Percentiles rank a stretch among this genome's conserved stretches.
phyloP scores from a whole-genome alignment of 2,329 filamentous ascomycete genomes.

The Cordyceps militaris region DNA sequence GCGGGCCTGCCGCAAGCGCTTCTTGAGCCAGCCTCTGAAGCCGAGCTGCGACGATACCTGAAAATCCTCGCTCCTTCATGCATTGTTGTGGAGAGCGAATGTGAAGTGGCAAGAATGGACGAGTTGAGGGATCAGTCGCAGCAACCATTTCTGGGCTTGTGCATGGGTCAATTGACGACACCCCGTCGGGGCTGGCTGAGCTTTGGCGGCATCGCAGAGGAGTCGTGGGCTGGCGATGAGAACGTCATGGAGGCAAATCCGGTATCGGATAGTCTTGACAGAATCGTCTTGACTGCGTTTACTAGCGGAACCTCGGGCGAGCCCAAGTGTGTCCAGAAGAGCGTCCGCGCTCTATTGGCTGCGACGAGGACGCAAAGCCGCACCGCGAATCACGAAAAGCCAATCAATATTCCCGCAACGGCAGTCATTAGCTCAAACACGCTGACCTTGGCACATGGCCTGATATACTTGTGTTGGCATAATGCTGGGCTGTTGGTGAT shows the following conservation, averaged over 20 bases:
- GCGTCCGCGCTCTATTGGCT: background rate
- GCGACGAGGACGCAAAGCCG: background rate
- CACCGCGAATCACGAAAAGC: too few species aligned
- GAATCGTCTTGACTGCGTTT: background rate
- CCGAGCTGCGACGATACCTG: background rate
- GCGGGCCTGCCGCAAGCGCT: background rate
- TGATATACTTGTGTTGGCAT: background rate
- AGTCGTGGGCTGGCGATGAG: background rate
- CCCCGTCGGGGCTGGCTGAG: background rate
- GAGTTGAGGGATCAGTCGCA: background rate
- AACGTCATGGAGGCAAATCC: background rate
- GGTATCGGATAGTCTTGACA: background rate
- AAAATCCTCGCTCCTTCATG: background rate
- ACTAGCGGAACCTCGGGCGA: background rate
- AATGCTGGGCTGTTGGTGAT: background rate
- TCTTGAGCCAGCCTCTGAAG: background rate
- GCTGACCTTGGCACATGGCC: background rate
- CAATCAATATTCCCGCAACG: too few species aligned
- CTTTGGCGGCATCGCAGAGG: background rate
- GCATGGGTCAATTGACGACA: background rate
- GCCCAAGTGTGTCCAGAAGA: background rate
- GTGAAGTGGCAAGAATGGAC: background rate
- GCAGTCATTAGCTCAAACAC: background rate
- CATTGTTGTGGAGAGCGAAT: background rate
- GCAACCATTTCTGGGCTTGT: background rate